Evolutionary conservation across 805 yeast genomes (phyloP), one percentile per base, ranked within the genome.

Genomic region (Schizosaccharomyces cryophilus): DNA sequence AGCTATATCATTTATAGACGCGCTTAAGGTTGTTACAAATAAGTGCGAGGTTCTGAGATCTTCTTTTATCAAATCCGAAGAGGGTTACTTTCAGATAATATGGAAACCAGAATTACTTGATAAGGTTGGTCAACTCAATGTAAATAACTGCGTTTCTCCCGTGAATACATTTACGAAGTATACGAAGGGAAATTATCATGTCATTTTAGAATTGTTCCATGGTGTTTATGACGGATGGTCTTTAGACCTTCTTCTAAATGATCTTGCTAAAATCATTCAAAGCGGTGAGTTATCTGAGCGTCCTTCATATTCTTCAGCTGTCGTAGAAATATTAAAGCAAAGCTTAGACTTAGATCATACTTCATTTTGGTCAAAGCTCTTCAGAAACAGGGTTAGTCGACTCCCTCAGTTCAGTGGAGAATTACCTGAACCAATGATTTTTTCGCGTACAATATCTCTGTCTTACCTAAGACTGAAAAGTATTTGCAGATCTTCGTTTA

Each of bases 201-300:
- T 51, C n/a, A 7, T 11, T 21, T 29, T 51, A 17, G 35, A 19
- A 19, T 24, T 56, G 21, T 66, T 65, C 31, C 69, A 66, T 51
- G 66, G 66, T 2, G n/a, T 66, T 13, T 66, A 66, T 56, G 69
- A 66, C 51, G 69, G 66, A 6, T 21, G 51, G 38, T 64, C 66
- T 11, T 38, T 66, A 42, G 60, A 59, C 24, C 56, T 62, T 47
- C 42, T 66, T 3, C 54, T 64, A 19, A 59, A 63, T 7, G 67
- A 66, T 30, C 61, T 64, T 60, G 61, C 47, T 61, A 24, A 48
- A 15, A 35, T 61, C 7, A 64, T 63, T 42, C 61, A 55, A 54
- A 61, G 45, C 45, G 13, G 54, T 3, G 64, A 56, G 3, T 55
- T 61, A 5, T 62, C 63, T 9, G 58, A 21, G 5, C 61, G 66